phyloP scores from a whole-genome alignment of 805 yeast genomes.

The Pachysolen tannophilus region DNA sequence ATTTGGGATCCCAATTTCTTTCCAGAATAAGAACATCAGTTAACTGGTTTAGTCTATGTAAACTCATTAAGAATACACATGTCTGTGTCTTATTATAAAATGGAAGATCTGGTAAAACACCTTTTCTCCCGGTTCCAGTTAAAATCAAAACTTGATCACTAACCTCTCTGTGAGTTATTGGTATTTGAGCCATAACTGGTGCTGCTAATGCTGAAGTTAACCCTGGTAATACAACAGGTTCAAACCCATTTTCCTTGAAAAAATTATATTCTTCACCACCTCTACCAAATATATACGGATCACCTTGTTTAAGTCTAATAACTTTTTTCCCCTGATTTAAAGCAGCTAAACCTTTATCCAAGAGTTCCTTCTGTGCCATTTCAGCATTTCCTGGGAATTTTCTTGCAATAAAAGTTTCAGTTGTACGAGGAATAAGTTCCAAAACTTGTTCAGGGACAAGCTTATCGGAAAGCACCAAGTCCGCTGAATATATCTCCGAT shows the following conservation, averaged over 20 bases:
- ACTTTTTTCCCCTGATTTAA: conserved; percentile 64
- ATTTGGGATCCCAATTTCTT: conserved; percentile 55
- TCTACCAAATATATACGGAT: conserved; percentile 92
- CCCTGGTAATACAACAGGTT: conserved; percentile 77
- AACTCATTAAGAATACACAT: conserved; percentile 81
- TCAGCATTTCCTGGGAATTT: conserved; percentile 98
- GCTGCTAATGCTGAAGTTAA: conserved; percentile 86
- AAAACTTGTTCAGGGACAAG: conserved; percentile 85
- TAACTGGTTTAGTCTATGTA: conserved; percentile 64
- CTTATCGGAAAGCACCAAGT: conserved; percentile 81
- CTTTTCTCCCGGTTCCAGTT: conserved; percentile 91
- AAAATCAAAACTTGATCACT: conserved; percentile 90
- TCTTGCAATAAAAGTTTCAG: conserved; percentile 77
- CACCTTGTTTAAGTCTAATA: conserved; percentile 91
- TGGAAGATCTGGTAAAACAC: conserved; percentile 73
- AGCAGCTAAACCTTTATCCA: conserved; percentile 62
- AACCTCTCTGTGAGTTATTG: conserved; percentile 87
- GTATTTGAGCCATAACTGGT: conserved; percentile 72
- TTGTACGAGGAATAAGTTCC: conserved; percentile 68
- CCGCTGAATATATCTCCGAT: conserved; percentile 73
- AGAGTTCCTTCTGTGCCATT: conserved; percentile 78
- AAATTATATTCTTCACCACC: conserved; percentile 88
- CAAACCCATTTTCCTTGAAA: conserved; percentile 60
- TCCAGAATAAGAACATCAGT: conserved; percentile 34
- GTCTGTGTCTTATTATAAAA: conserved; percentile 67